Percentiles rank a stretch among this genome's conserved stretches.
These are phyloP conservation scores for Citrus trifoliata DNA, from an alignment of 345 rosid species.

Conservation along the genomic window DNA sequence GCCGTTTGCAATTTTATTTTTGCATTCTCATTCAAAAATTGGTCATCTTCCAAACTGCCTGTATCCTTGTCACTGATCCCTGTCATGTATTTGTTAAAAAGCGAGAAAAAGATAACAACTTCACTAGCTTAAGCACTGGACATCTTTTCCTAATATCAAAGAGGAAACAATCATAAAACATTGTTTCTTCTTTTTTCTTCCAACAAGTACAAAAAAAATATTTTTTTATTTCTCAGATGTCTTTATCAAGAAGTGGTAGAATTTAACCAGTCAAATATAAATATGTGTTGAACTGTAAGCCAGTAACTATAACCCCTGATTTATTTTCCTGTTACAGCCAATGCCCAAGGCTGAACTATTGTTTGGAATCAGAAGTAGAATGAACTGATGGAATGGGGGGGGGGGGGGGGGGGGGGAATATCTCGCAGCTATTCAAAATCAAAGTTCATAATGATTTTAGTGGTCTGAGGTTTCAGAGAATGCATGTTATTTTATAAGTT, in stretches of 20 bases:
- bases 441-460: background rate
- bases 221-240: background rate
- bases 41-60: slow-evolving; percentile 36
- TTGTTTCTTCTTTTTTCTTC: background rate
- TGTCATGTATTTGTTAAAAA: slow-evolving; percentile 28
- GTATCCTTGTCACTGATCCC: slow-evolving; percentile 40
- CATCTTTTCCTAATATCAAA: slow-evolving; percentile 3
- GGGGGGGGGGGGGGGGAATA: too few relatives aligned
- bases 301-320: background rate
- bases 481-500: background rate
- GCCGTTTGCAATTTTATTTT: slow-evolving; percentile 76
- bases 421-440: background rate
- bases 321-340: slow-evolving; percentile 3
- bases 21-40: slow-evolving; percentile 32
- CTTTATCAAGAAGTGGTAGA: background rate
- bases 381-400: background rate
- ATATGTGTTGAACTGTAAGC: background rate
- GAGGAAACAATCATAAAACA: background rate
- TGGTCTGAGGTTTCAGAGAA: background rate
- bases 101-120: background rate
- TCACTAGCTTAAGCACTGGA: background rate
- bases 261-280: slow-evolving; percentile 7
- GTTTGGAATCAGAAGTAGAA: background rate
- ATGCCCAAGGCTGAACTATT: background rate
- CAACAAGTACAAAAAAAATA: background rate